phyloP scores from a whole-genome alignment of 352 stramenopile species.

The Thalassiosira exigua region DNA sequence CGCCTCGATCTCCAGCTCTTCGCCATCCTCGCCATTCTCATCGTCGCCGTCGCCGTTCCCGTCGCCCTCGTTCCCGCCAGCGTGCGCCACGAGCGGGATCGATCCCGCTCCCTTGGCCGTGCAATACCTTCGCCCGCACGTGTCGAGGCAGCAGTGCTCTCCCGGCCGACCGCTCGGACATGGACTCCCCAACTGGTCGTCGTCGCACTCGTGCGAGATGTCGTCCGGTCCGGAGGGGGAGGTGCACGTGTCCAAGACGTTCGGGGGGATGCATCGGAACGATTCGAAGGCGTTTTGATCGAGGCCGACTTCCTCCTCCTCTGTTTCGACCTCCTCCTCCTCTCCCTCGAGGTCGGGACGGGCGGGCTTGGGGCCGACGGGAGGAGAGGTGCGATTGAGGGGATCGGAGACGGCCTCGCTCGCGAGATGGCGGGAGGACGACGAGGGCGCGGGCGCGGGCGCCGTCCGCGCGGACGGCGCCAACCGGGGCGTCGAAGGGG shows the following conservation, averaged over 20 bases:
- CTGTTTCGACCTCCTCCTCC: too few relatives aligned
- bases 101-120: background rate
- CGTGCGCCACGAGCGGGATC: background rate
- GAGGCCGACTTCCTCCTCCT: too few relatives aligned
- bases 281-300: background rate
- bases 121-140: background rate
- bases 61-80: background rate
- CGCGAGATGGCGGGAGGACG: too few relatives aligned
- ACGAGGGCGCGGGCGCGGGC: too few relatives aligned
- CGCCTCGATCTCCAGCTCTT: background rate
- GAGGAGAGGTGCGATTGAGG: too few relatives aligned
- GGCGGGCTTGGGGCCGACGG: too few relatives aligned
- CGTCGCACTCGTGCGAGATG: background rate
- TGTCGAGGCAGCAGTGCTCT: background rate
- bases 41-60: background rate
- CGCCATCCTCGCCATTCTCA: background rate
- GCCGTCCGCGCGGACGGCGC: too few relatives aligned
- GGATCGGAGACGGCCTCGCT: too few relatives aligned
- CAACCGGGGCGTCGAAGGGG: too few relatives aligned
- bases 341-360: too few relatives aligned
- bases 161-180: background rate
- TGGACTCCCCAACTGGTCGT: background rate
- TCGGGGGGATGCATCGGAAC: background rate
- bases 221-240: background rate
- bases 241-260: background rate